Conservation (phyloP, 495 filamentous ascomycete genomes). For the Hypoxylon intermedium region DNA sequence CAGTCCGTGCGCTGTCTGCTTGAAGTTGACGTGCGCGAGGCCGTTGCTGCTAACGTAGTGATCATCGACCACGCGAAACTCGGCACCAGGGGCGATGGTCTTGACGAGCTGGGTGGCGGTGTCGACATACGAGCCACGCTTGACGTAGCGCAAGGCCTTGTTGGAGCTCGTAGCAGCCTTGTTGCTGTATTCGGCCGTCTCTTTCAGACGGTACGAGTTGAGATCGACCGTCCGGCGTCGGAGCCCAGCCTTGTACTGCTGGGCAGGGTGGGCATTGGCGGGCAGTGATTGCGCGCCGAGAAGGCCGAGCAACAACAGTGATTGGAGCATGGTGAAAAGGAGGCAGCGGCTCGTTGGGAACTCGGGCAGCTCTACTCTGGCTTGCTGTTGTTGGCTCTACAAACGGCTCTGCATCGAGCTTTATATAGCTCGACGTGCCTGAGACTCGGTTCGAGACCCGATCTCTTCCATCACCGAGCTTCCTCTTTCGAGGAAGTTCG, state of each 20-base stretch:
- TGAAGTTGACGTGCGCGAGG: conserved; percentile 60
- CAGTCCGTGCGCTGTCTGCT: conserved; percentile 58
- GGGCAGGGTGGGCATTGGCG: conserved; percentile 35
- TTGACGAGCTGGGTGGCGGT: conserved; percentile 46
- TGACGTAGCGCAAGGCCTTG: conserved; percentile 31
- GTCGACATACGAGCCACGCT: conserved; percentile 43
- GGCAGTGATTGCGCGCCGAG: conserved; percentile 44
- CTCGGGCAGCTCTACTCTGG: conserved; percentile 9
- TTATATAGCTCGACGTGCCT: conserved; percentile 30
- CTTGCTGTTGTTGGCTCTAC: conserved; percentile 8
- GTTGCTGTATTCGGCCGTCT: conserved; percentile 40
- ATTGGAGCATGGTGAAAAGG: conserved; percentile 39
- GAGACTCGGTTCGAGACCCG: background rate
- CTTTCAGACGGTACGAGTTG: conserved; percentile 42
- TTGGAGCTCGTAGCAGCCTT: conserved; percentile 23
- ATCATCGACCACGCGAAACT: conserved; percentile 53
- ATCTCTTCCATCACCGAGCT: conserved; percentile 21
- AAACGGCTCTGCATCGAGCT: conserved; percentile 16
- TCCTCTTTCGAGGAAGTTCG: conserved; percentile 40
- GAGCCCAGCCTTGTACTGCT: conserved; percentile 30
- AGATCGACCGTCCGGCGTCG: conserved; percentile 45
- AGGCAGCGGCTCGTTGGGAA: conserved; percentile 15
- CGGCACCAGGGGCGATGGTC: conserved; percentile 34
- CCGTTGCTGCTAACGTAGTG: conserved; percentile 57
- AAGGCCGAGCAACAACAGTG: conserved; percentile 44